Evolutionary conservation across 768 basidiomycete genomes (phyloP), one percentile per base, ranked within the genome.

Genomic region (Fomitopsis serialis): DNA sequence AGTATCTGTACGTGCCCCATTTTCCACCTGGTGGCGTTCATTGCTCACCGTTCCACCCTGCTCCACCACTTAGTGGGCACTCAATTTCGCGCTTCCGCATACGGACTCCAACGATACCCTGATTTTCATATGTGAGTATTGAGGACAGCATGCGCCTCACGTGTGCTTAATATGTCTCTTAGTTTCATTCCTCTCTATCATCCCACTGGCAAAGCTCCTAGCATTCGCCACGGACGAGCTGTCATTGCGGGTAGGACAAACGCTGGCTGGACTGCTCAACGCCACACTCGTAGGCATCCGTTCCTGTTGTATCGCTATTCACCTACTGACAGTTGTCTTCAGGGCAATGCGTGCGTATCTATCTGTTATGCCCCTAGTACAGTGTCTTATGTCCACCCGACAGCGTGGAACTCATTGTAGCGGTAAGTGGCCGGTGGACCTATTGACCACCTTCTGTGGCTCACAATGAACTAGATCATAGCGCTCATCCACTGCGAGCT

Each of bases 211-310:
- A 37, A 89, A 91, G 86, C 69, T 92, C 4, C 75, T 93, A 2
- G 86, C 84, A 1, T 92, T 92, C 63, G 89, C 89, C 1, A 94
- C 92, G 0, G 92, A 94, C 54, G 89, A 94, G 58, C 59, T 94
- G 17, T 88, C 92, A 2, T 62, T 91, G 52, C 82, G 90, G 27
- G 84, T 92, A 1, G 92, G 91, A 1, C 85, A 89, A 66, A 90
- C 90, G 1, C 70, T 92, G 11, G 89, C 90, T 2, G 91, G 91
- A 36, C 76, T 94, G 2, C 66, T 94, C 52, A 94, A 93, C 69
- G 92, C 92, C 21, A 94, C 91, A 13, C 72, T 91, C 58, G 87
- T 90, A 57, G 54, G 66, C 37, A 40, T 40, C 6, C 64, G n/a
- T 27, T 19, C 37, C 50, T 25, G 25, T 32, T 19, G 19, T 37